Conservation (phyloP, 1,284 basidiomycete species). For the Porphyrellus sp. region DNA sequence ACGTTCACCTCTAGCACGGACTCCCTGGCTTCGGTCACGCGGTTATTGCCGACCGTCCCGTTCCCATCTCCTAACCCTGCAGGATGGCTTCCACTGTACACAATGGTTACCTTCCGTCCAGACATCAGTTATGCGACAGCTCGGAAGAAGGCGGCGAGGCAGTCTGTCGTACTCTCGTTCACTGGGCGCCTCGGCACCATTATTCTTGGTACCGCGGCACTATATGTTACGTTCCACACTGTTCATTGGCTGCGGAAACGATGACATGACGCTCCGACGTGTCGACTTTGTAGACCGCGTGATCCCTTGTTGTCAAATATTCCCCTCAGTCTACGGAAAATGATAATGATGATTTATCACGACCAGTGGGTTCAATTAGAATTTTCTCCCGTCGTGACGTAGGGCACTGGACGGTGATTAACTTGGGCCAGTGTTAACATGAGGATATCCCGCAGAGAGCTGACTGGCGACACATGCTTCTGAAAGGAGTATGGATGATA, state of each 20-base stretch:
- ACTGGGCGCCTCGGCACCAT: conserved; percentile 46
- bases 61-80: conserved; percentile 55
- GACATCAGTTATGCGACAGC: conserved; percentile 87
- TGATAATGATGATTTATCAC: conserved; percentile 16
- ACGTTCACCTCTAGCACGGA: conserved; percentile 50
- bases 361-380: conserved; percentile 24
- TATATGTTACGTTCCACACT: conserved; percentile 42
- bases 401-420: conserved; percentile 35
- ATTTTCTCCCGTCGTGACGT: conserved; percentile 20
- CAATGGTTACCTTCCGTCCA: conserved; percentile 96
- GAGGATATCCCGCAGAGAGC: conserved; percentile 32
- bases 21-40: conserved; percentile 41
- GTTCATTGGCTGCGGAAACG: conserved; percentile 36
- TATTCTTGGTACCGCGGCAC: conserved; percentile 42
- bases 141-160: conserved; percentile 57
- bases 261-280: conserved; percentile 21
- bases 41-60: conserved; percentile 43
- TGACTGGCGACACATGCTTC: conserved; percentile 27
- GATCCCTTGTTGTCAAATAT: conserved; percentile 3
- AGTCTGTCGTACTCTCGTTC: conserved; percentile 49
- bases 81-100: conserved; percentile 92
- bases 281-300: conserved; percentile 34
- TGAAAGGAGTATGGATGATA: conserved; percentile 21
- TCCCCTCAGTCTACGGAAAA: conserved; percentile 15
- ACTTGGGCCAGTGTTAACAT: conserved; percentile 32